Evolutionary conservation across 345 rosid species (phyloP), one percentile per base, ranked within the genome.

Genomic region (Noccaea caerulescens): DNA sequence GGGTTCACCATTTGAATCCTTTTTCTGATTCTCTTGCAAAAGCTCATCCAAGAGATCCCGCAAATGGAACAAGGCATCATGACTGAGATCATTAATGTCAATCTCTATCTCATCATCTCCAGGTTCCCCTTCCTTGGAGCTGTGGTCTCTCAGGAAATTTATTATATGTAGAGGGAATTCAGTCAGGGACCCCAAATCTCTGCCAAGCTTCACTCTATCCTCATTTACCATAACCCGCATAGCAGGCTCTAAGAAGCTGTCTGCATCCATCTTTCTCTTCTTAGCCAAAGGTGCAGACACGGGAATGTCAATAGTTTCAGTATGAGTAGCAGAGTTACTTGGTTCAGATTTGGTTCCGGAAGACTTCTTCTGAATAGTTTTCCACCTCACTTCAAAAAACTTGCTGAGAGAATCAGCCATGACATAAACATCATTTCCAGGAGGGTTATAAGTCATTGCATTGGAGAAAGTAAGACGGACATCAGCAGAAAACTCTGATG

Each of bases 381-480:
- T 78, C 98, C 93, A 93, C 73, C 78, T 88, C 4, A 86, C 88
- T 81, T 88, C 98, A 80, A 93, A 93, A 38, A 83, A 72, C 67
- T 80, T 80, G 73, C 71, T 53, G 68, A 93, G 81, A 72, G 81
- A 58, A 44, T 85, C 87, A 7, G 97, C 94, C 84, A 87, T 87
- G 50, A 72, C 0, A 62, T 88, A 86, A 75, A 87, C 98, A 81
- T 82, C 84, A 79, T 93, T 96, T 30, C 92, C 98, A 50, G 82
- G 69, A 0, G 98, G 96, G 69, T 93, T 93, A 74, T 93, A 93
- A 10, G 77, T 88, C 98, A 90, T 80, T 8, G 97, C 98, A 69
- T 93, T 93, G 55, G 41, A 78, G 76, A 93, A 93, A 38, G 98
- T 93, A 80, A 90, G 97, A 82, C 97, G 89, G 55, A 90, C 98